phyloP scores from a whole-genome alignment of 2,329 filamentous ascomycete genomes.

The Penicillium sp. region DNA sequence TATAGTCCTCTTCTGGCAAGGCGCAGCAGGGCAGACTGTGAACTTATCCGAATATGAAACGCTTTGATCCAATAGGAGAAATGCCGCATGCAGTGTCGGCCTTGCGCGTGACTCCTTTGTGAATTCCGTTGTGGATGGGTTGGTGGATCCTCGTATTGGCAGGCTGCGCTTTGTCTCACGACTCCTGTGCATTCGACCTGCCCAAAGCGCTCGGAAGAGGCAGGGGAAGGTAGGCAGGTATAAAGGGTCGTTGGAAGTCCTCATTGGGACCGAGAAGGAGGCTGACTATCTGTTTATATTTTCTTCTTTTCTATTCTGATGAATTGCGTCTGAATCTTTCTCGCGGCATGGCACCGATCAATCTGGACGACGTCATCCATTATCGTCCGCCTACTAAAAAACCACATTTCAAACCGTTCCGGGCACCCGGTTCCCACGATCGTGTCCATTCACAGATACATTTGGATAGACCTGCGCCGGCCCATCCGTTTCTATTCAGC shows the following conservation, averaged over 20 bases:
- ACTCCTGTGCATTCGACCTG: neutral
- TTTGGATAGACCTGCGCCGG: constrained; percentile 1
- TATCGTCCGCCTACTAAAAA: constrained; percentile 6
- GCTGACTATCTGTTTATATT: neutral
- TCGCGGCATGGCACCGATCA: constrained; percentile 4
- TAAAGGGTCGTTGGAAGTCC: constrained; percentile 4
- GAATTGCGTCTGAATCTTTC: neutral
- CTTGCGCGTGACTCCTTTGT: constrained; percentile 1
- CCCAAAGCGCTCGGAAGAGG: neutral
- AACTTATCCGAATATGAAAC: neutral
- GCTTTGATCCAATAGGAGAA: constrained; percentile 2
- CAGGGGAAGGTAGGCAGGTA: neutral
- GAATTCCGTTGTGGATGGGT: neutral
- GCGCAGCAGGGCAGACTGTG: neutral
- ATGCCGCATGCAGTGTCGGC: neutral
- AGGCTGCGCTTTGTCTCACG: constrained; percentile 1
- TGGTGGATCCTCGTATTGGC: neutral
- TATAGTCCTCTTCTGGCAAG: neutral
- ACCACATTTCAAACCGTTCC: neutral
- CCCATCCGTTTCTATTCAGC: constrained; percentile 1
- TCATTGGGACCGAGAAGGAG: neutral
- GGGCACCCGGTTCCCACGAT: too few relatives aligned
- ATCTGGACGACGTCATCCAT: constrained; percentile 7
- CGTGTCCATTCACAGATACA: neutral
- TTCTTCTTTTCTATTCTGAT: constrained; percentile 3